Base-by-base conservation (phyloP, 2,329 filamentous ascomycete species). In the Bimuria novae-zelandiae region DNA sequence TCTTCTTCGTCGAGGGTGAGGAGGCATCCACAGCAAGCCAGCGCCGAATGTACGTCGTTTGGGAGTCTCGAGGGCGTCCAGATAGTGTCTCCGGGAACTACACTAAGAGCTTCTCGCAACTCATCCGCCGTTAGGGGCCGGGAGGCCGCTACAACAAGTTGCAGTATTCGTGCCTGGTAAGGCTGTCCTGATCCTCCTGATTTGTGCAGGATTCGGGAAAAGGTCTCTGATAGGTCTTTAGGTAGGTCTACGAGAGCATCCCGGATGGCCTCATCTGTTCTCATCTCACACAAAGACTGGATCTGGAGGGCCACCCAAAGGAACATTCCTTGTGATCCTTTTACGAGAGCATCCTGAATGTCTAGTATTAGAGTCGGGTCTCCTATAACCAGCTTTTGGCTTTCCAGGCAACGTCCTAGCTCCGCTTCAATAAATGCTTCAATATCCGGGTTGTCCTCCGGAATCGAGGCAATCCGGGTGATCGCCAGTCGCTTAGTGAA, bases 21-120 rank as follows among this genome's bases (percentile, higher is more conserved):
- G 50, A 67, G 52, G 27, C 60, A 64, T 41, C 64, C 60, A 8
- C 62, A 66, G 48, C 52, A 60, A 22, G 55, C 50, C 32, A 66
- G 25, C 32, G 59, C 56, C 6, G 51, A 57, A 6, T 63, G 30
- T 1, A 61, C 40, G 16, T 65, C 33, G 19, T 65, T 61, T n/a
- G 64, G 12, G 3, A 60, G 4, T 16, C 21, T 59, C 1, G 59
- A 56, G 7, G 58, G 41, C 46, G 57, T 35, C 58, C 55, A 65
- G 0, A 14, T 46, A 3, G 52, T 33, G 40, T 75, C 54, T 1
- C 74, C 72, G 4, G 69, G 65, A 1, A 51, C 51, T 0, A 79
- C 71, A 12, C 75, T 75, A 0, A 77, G 40, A 3, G 74, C 73
- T 62, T 78, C 75, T 17, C 67, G 62, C 40, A 79, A 57, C 43